phyloP scores from a whole-genome alignment of 2,329 filamentous ascomycete species.

The Xylaria sp. region DNA sequence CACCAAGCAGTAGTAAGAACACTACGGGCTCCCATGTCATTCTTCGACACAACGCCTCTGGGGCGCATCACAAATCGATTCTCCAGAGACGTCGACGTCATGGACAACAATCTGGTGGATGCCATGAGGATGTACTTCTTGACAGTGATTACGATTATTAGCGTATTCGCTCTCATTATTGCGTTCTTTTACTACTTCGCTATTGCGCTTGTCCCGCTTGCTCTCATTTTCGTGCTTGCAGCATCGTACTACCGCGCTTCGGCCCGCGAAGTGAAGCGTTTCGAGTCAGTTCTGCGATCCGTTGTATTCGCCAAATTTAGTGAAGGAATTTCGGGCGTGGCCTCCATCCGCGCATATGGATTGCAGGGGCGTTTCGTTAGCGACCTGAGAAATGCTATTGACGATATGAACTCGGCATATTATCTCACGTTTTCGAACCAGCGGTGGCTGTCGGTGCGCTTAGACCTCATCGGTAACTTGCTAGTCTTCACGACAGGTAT shows the following conservation, averaged over 20 bases:
- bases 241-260: conserved; percentile 90
- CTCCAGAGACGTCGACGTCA: conserved; percentile 92
- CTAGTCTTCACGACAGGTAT: conserved; percentile 91
- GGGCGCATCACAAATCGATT: conserved; percentile 97
- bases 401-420: conserved; percentile 94
- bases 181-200: conserved; percentile 93
- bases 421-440: conserved; percentile 96
- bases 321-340: conserved; percentile 84
- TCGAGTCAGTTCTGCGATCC: conserved; percentile 89
- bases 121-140: conserved; percentile 93
- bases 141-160: conserved; percentile 82
- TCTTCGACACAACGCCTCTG: conserved; percentile 96
- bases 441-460: conserved; percentile 86
- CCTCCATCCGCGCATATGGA: conserved; percentile 90
- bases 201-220: conserved; percentile 70
- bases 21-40: conserved; percentile 80
- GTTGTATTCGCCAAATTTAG: conserved; percentile 90
- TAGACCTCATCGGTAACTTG: conserved; percentile 84
- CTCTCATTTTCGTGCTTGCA: conserved; percentile 81
- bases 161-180: conserved; percentile 90
- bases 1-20: conserved; percentile 81
- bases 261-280: conserved; percentile 92
- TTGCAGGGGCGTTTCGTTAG: conserved; percentile 77
- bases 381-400: conserved; percentile 77
- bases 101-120: conserved; percentile 93